Base-by-base conservation (phyloP, 495 filamentous ascomycete species). In the Tuber brumale region DNA sequence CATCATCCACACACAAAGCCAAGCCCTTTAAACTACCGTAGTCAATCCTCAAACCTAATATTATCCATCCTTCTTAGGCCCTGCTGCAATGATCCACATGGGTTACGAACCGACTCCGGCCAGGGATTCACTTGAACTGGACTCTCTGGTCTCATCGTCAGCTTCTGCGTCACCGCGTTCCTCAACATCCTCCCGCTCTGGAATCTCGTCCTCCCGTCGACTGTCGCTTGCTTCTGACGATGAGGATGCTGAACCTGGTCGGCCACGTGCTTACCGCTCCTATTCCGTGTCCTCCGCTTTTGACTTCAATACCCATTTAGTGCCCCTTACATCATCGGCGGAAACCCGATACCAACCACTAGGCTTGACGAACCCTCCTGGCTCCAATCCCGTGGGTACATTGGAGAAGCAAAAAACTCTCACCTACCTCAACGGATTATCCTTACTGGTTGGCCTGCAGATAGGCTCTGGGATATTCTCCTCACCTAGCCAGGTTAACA, bases 381-480 rank as follows among this genome's bases (percentile, higher is more conserved):
- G 86, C 10, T 78, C 80, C 7, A 84, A 83, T 46, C 83, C 85
- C 14, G 86, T 76, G 23, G 82, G 82, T 5, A 92, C 91, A 14
- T 84, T 99, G 77, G 95, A 99, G 86, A 94, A 93, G 82, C 92
- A 97, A 85, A 99, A 99, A 86, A 95, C 93, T 1, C 84, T 99
- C 81, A 97, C 96, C 23, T 98, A 95, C 79, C 82, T 97, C 44
- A 99, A 98, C 85, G 95, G 96, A 0, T 84, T 99, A 46, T 95
- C 93, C 27, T 86, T 99, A 27, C 91, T 98, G 27, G 89, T 98
- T 16, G 95, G 96, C 9, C 82, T 99, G 70, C 95, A 97, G 83
- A 98, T 99, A 80, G 95, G 95, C n/a, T 94, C 92, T 27, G 95
- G 95, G 2, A 97, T 99, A 81, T 99, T 99, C 85, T 95, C 93